Conservation (phyloP, 257 asterid species). For the Dorcoceras hygrometricum region DNA sequence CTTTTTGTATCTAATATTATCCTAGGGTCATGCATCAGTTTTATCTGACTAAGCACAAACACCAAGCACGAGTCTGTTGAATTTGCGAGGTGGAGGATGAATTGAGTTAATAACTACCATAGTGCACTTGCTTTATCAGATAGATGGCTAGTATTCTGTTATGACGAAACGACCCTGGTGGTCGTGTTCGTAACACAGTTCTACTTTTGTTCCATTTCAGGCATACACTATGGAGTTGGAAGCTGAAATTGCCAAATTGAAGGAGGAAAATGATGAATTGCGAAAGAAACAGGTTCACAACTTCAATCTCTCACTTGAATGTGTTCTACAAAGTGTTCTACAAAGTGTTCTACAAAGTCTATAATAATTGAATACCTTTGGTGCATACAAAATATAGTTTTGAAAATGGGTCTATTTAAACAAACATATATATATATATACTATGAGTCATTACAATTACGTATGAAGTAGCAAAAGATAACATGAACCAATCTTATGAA, state of each 20-base stretch:
- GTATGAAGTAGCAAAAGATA: not conserved
- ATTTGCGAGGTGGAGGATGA: not conserved
- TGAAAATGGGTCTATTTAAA: not conserved
- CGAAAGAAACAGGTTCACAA: constrained; percentile 61
- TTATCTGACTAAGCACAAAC: not conserved
- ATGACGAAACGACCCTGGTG: not conserved
- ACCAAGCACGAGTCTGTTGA: too few relatives aligned
- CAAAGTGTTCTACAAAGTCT: not conserved
- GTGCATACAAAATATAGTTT: not conserved
- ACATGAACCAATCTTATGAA: too few relatives aligned
- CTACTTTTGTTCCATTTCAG: constrained; percentile 30
- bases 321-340: not conserved
- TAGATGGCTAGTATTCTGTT: not conserved
- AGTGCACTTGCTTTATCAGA: not conserved
- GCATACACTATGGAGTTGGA: constrained; percentile 87
- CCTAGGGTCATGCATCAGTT: not conserved
- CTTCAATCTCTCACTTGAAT: not conserved
- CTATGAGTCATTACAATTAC: too few relatives aligned
- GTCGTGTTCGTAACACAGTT: not conserved
- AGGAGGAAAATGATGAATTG: constrained; percentile 77
- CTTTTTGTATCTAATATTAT: not conserved
- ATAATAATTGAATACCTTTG: not conserved
- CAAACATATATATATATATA: not conserved
- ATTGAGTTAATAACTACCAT: not conserved
- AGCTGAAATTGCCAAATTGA: constrained; percentile 82